Conservation (phyloP, 2,329 filamentous ascomycete species). For the Pezicula radicicola region DNA sequence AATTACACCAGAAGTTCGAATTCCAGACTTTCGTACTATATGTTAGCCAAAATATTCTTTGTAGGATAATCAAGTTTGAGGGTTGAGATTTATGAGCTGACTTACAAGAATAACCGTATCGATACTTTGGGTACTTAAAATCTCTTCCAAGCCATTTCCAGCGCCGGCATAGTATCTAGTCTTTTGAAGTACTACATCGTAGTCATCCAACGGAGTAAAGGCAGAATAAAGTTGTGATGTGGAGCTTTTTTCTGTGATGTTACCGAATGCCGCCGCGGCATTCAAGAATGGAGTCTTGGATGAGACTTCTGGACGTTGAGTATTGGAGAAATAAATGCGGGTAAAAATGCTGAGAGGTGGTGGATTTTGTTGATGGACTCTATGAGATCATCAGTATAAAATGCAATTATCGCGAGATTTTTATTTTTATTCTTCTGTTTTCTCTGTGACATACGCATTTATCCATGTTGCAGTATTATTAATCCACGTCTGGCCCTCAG, state of each 20-base stretch:
- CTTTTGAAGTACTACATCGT: not conserved
- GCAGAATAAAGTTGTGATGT: not conserved
- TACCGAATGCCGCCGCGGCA: not conserved
- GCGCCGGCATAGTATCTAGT: not conserved
- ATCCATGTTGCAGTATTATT: no score
- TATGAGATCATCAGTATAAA: no score
- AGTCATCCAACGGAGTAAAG: not conserved
- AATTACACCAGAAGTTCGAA: not conserved
- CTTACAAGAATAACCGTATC: no score
- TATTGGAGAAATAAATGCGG: not conserved
- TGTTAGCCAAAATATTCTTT: no score
- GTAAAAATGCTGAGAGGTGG: not conserved
- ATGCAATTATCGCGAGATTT: no score
- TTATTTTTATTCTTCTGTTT: no score
- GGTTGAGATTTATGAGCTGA: no score
- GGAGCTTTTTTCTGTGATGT: not conserved
- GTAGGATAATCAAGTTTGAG: no score
- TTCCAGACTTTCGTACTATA: not conserved
- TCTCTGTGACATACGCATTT: no score
- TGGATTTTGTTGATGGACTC: not conserved
- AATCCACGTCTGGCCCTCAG: no score
- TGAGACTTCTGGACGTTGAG: not conserved
- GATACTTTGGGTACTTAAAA: not conserved
- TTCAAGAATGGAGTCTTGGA: not conserved
- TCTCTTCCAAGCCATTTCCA: not conserved